These are phyloP conservation scores for Camelina neglecta DNA, from an alignment of 345 rosid genomes.

Conservation along the genomic window DNA sequence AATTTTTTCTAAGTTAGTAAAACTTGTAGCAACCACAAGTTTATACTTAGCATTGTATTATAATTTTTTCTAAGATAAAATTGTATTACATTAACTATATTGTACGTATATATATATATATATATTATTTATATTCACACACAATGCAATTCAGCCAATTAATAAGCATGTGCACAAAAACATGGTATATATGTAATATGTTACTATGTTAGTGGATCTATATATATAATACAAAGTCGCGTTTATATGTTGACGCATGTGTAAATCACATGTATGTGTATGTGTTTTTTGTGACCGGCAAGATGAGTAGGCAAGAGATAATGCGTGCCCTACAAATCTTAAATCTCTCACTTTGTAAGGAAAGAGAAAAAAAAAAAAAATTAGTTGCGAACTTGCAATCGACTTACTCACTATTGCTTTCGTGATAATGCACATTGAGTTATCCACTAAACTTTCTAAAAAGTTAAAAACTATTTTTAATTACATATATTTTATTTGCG, in stretches of 20 bases:
- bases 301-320: conserved; percentile 44
- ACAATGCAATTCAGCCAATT: background rate
- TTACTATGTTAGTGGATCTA: background rate
- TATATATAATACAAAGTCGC: background rate
- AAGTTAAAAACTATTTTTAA: background rate
- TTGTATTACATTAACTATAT: background rate
- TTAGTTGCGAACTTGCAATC: conserved; percentile 37
- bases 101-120: background rate
- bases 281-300: conserved; percentile 42
- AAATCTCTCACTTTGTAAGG: conserved; percentile 34
- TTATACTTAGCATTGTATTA: background rate
- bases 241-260: conserved; percentile 16
- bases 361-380: background rate
- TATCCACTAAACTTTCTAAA: conserved; percentile 34
- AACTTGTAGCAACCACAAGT: background rate
- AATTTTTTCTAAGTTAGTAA: background rate
- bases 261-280: conserved; percentile 28
- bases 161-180: conserved; percentile 15
- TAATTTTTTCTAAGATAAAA: background rate
- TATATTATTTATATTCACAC: background rate
- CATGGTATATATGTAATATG: background rate
- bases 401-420: conserved; percentile 35
- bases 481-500: background rate
- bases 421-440: conserved; percentile 36
- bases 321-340: conserved; percentile 45